Conservation (phyloP, 345 rosid species). For the Eucalyptus caleyi region DNA sequence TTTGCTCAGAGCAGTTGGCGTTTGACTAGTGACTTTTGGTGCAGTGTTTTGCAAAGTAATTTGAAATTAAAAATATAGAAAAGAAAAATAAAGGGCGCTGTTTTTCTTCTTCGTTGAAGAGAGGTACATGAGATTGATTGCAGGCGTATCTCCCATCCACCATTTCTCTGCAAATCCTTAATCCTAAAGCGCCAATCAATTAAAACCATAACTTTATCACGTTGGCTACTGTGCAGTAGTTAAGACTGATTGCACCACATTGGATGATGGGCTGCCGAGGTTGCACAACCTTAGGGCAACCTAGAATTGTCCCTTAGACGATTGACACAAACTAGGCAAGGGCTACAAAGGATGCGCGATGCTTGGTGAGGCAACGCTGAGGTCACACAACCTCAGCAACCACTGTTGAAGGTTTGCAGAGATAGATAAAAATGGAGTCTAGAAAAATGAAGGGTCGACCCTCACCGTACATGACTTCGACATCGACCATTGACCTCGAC, state of each 20-base stretch:
- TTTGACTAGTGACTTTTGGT: neutral
- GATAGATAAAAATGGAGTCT: too few relatives aligned
- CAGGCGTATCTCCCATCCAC: neutral
- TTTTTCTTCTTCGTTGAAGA: neutral
- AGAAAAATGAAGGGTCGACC: neutral
- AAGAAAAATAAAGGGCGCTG: neutral
- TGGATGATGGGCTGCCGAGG: neutral
- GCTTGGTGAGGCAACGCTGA: neutral
- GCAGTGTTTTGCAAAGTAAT: neutral
- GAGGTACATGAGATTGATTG: neutral
- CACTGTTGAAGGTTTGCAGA: too few relatives aligned
- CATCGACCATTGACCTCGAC: neutral
- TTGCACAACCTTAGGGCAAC: neutral
- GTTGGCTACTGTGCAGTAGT: neutral
- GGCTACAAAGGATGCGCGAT: neutral
- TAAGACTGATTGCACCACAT: neutral
- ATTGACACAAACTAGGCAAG: neutral
- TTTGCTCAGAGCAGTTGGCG: neutral
- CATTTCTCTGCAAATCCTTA: neutral
- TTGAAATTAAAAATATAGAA: too few relatives aligned
- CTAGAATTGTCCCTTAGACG: neutral
- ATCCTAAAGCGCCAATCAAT: neutral
- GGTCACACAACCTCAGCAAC: too few relatives aligned
- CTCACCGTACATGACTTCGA: neutral
- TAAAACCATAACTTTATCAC: neutral